Conservation (phyloP, 305 asterid genomes). For the Coffea humblotiana region DNA sequence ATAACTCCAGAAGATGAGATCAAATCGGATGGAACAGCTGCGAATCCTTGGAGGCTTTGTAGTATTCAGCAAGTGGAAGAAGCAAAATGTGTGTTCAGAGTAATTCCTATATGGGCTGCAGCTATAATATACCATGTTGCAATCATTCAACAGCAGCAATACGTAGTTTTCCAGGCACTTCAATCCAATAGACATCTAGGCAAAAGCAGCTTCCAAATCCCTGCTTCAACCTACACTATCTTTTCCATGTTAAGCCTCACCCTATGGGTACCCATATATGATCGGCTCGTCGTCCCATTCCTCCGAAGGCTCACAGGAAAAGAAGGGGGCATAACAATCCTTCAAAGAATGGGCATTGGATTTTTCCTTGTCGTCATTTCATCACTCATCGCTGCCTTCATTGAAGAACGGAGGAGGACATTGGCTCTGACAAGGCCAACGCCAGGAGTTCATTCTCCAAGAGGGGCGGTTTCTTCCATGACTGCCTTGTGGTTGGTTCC, state of each 20-base stretch:
- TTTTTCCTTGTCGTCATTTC: conserved; percentile 2
- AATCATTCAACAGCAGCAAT: conserved; percentile 36
- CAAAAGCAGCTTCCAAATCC: conserved; percentile 35
- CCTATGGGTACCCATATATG: conserved; percentile 47
- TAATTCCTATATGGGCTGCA: conserved; percentile 42
- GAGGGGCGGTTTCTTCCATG: conserved; percentile 65
- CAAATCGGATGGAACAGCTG: conserved; percentile 42
- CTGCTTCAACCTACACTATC: conserved; percentile 48
- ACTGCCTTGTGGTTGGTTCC: conserved; percentile 64
- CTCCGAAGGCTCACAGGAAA: conserved; percentile 30
- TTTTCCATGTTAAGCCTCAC: conserved; percentile 46
- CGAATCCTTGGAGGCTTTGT: conserved; percentile 46
- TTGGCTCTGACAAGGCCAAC: conserved; percentile 44
- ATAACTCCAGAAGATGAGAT: conserved; percentile 32
- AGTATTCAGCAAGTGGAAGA: conserved; percentile 55
- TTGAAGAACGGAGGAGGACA: conserved; percentile 39
- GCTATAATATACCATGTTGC: conserved; percentile 37
- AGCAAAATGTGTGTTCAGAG: conserved; percentile 46
- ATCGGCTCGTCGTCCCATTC: conserved; percentile 39
- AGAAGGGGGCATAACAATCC: conserved; percentile 44
- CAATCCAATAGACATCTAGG: conserved; percentile 41
- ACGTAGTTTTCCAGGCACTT: conserved; percentile 52
- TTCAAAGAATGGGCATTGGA: conserved; percentile 50
- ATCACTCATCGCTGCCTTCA: conserved; percentile 33
- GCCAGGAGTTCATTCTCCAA: conserved; percentile 42